Conservation (phyloP, 148 eudicot species). For the Oxyria digyna region DNA sequence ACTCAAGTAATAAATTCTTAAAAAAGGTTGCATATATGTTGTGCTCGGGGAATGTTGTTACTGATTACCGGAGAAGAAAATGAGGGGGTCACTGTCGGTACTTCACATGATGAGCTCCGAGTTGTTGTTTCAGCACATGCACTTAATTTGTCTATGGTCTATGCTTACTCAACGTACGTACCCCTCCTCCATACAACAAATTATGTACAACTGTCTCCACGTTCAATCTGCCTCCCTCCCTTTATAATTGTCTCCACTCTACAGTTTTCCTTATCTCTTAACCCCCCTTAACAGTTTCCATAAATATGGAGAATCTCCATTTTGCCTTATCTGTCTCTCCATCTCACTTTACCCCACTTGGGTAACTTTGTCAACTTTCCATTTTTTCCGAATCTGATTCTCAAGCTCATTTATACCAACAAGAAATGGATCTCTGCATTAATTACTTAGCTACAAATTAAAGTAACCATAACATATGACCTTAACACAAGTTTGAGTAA, state of each 20-base stretch:
- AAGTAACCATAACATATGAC: not conserved
- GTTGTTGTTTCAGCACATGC: constrained; percentile 4
- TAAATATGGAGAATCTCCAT: not conserved
- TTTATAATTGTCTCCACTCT: not conserved
- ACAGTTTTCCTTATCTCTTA: not conserved
- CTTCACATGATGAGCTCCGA: constrained; percentile 1
- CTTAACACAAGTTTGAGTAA: not conserved
- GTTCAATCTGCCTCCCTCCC: not conserved
- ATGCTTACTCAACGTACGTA: not conserved
- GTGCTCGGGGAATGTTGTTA: not conserved
- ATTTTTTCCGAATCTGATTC: not conserved
- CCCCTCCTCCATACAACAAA: not conserved
- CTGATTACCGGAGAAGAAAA: not conserved
- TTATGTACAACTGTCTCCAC: constrained; percentile 3
- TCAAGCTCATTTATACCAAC: too few species aligned
- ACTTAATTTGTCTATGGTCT: not conserved
- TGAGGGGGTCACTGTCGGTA: not conserved
- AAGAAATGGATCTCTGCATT: not conserved
- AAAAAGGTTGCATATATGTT: too few species aligned
- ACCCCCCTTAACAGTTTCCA: not conserved
- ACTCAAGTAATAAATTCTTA: too few species aligned
- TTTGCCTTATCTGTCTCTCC: not conserved
- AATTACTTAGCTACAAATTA: constrained; percentile 5
- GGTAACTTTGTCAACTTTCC: not conserved
- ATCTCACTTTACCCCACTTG: not conserved